Evolutionary conservation across 208 protist genomes (phyloP), one percentile per base, ranked within the genome.

Genomic region (Leptomonas seymouri): DNA sequence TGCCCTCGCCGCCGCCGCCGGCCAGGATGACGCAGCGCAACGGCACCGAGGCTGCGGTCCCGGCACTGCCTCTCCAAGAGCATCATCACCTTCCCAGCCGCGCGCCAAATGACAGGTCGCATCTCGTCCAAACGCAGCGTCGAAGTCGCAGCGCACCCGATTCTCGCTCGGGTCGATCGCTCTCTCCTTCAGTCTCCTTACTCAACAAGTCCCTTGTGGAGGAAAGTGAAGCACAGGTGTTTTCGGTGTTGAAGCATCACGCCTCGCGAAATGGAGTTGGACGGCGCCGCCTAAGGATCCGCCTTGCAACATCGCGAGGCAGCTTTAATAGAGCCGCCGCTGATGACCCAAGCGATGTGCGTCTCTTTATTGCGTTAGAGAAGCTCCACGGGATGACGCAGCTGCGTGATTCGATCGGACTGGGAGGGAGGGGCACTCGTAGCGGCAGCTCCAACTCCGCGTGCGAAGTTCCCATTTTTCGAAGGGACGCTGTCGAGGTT

Each of bases 231-330:
- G 49, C 27, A 68, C 61, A 30, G 72, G 54, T 15, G 72, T 89
- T 77, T 55, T 56, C 56, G 63, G 71, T 89, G 6, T 66, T 75
- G 67, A 91, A 91, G 68, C 86, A 91, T 53, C 86, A 91, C 70
- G 60, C 82, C 50, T 89, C 83, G 15, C 80, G 86, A 46, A 68
- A 61, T 21, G 76, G 83, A 21, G 71, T 69, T 2, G 81, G 83
- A 25, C 74, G 67, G 12, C 82, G 86, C 6, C 58, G 77, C 45
- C 75, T 91, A 25, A 57, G 50, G 18, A 18, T 87, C 21, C 58
- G 54, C 4, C 69, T 30, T 7, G 46, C 30, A 20, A 39, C 49
- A n/a, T 76, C 28, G 45, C 45, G 42, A 18, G 28, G 48, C 41
- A 15, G 25, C 4, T 39, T 62, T 27, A 2, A 16, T 4, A 28